Percentiles rank a stretch among this genome's conserved stretches.
Conservation (phyloP, 2,329 filamentous ascomycete genomes). For the Aspergillus amoenus region DNA sequence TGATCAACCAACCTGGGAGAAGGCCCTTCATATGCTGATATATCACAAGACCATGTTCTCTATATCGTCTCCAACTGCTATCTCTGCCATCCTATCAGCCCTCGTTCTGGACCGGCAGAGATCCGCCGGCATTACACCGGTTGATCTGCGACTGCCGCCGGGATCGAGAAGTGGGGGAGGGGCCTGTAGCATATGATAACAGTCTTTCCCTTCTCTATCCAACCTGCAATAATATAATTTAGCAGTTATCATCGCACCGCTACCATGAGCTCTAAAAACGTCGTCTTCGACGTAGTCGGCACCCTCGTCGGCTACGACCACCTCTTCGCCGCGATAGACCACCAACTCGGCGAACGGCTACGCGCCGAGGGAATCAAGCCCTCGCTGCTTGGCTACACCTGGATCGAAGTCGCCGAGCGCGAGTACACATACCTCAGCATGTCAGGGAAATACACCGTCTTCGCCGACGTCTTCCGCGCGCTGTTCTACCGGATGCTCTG, state of each 20-base stretch:
- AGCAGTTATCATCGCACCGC: background rate
- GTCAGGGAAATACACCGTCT: conserved; percentile 39
- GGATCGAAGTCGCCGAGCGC: conserved; percentile 44
- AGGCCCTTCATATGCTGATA: background rate
- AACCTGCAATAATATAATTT: no score
- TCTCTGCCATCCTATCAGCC: background rate
- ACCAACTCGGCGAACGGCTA: conserved; percentile 39
- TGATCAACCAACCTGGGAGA: no score
- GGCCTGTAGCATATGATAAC: no score
- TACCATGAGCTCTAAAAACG: conserved; percentile 20
- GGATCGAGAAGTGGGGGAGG: no score
- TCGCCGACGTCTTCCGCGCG: conserved; percentile 37
- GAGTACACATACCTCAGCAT: conserved; percentile 49
- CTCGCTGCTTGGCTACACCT: conserved; percentile 41
- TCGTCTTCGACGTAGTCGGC: conserved; percentile 36
- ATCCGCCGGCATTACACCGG: background rate
- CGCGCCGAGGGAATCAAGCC: conserved; percentile 35
- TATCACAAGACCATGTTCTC: no score
- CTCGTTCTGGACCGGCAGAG: background rate
- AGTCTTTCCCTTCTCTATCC: no score
- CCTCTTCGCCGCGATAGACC: conserved; percentile 39
- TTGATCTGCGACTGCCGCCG: background rate
- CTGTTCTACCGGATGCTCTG: conserved; percentile 47
- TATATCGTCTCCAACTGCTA: background rate
- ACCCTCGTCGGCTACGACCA: conserved; percentile 44